Percentiles rank a stretch among this genome's conserved stretches.
Evolutionary conservation across 2,329 filamentous ascomycete genomes (phyloP).

Genomic region (Leptoxyphium fumago): DNA sequence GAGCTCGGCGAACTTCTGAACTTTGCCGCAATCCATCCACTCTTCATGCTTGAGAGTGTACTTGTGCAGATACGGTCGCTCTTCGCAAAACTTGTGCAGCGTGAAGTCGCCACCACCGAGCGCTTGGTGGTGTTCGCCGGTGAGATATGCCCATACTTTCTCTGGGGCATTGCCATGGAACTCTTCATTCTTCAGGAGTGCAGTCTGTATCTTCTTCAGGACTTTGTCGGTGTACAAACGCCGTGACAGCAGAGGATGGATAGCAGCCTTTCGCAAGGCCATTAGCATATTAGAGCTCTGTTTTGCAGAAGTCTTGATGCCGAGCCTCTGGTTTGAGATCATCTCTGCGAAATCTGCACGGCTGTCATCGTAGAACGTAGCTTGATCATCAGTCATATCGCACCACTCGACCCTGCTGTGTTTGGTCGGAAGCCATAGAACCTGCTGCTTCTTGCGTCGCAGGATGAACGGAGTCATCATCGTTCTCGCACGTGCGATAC

Average conservation of each 20-base stretch:
- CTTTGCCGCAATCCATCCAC: conserved; percentile 63
- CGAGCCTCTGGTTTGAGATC: neutral
- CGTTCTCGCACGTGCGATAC: conserved; percentile 71
- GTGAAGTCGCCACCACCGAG: conserved; percentile 65
- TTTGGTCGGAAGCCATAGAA: conserved; percentile 70
- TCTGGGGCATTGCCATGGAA: conserved; percentile 19
- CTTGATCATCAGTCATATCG: conserved; percentile 59
- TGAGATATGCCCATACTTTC: conserved; percentile 46
- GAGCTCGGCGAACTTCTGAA: conserved; percentile 64
- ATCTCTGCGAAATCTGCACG: conserved; percentile 42
- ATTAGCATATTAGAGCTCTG: conserved; percentile 44
- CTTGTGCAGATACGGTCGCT: conserved; percentile 39
- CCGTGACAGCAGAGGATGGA: conserved; percentile 80
- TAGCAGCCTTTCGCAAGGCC: conserved; percentile 79
- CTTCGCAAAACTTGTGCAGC: conserved; percentile 42
- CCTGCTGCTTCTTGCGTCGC: conserved; percentile 83
- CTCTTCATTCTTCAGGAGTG: conserved; percentile 16
- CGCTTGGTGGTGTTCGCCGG: conserved; percentile 52
- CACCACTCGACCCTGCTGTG: conserved; percentile 65
- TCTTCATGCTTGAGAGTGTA: conserved; percentile 45
- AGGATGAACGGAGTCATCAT: conserved; percentile 94
- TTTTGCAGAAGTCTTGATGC: conserved; percentile 33
- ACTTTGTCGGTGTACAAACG: conserved; percentile 62
- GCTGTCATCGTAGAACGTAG: conserved; percentile 54
- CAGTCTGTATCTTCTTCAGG: conserved; percentile 52